Percentiles rank a stretch among this genome's conserved stretches.
Conservation (phyloP, 805 yeast genomes). For the Saccharomycopsis microspora region DNA sequence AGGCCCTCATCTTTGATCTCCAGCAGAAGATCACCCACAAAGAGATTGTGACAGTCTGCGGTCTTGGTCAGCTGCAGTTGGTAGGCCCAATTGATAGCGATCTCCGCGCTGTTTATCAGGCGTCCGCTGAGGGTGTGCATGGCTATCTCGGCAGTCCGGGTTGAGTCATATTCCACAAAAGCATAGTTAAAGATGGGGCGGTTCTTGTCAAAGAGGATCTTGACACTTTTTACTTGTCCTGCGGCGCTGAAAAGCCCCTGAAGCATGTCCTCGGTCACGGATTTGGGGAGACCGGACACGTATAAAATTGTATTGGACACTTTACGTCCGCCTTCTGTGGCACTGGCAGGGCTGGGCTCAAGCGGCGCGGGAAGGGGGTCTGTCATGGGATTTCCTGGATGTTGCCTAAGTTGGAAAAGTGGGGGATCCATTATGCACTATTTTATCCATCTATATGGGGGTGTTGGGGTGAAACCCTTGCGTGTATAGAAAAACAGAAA, state of each 20-base stretch:
- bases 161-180: constrained; percentile 60
- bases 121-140: constrained; percentile 49
- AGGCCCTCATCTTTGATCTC: constrained; percentile 75
- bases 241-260: constrained; percentile 50
- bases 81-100: constrained; percentile 73
- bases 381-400: too few species aligned
- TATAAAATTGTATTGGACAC: constrained; percentile 61
- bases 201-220: constrained; percentile 68
- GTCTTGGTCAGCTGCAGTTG: constrained; percentile 62
- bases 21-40: constrained; percentile 76
- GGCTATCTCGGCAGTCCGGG: constrained; percentile 51
- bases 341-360: constrained; percentile 47
- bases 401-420: too few species aligned
- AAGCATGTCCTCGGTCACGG: constrained; percentile 52
- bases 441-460: too few species aligned
- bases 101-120: constrained; percentile 38
- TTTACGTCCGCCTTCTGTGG: constrained; percentile 73
- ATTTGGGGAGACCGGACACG: constrained; percentile 62
- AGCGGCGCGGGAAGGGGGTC: neutral
- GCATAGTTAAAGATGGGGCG: constrained; percentile 69
- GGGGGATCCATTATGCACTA: too few species aligned
- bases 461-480: too few species aligned
- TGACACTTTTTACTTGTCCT: constrained; percentile 53
- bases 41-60: constrained; percentile 54
- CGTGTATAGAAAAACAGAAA: too few species aligned